phyloP scores from a whole-genome alignment of 148 eudicot genomes.

The Cornus florida region DNA sequence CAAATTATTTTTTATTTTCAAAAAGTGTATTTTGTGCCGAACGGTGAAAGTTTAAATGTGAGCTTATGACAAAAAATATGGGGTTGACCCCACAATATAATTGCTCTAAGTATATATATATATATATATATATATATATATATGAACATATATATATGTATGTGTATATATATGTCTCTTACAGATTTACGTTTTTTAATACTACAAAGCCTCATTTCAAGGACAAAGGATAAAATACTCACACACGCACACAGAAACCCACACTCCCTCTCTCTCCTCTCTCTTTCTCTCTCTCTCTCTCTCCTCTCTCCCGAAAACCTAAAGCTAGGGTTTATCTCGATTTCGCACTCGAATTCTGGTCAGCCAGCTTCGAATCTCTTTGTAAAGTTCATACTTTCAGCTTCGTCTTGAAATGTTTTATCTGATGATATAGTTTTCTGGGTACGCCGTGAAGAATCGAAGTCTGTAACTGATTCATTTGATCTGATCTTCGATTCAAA shows the following conservation, averaged over 20 bases:
- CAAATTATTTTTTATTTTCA: too few relatives aligned
- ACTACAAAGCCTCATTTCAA: slow-evolving; percentile 6
- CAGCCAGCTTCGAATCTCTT: slow-evolving; percentile 5
- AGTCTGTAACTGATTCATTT: neutral
- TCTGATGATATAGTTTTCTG: neutral
- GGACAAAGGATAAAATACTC: slow-evolving; percentile 8
- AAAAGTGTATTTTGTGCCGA: too few relatives aligned
- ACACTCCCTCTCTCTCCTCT: neutral
- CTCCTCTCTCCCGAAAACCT: slow-evolving; percentile 1
- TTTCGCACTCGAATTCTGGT: slow-evolving; percentile 10
- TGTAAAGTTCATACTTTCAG: neutral
- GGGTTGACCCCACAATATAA: too few relatives aligned
- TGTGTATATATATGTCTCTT: neutral
- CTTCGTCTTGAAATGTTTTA: neutral
- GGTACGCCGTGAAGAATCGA: slow-evolving; percentile 4
- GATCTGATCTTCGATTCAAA: neutral
- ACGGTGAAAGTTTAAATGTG: too few relatives aligned
- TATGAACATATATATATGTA: neutral
- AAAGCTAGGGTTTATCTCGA: slow-evolving; percentile 15
- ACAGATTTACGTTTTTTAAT: neutral
- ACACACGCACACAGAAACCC: neutral
- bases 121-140: neutral
- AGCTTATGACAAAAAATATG: too few relatives aligned
- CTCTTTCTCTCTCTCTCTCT: neutral
- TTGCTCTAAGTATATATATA: neutral